Percentiles rank a stretch among this genome's conserved stretches.
phyloP scores from a whole-genome alignment of 176 grass and related monocot genomes.

The maize (Zea mays) region Zm-B73-REFERENCE-NAM-5.0 NC_050097.1:215637001-215637500 shows the following conservation, averaged over 20 bases:
- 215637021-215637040: background rate
- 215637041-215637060: background rate
- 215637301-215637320: background rate
- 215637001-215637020: background rate
- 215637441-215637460: background rate
- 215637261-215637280: background rate
- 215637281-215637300: background rate
- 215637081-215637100: background rate
- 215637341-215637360: background rate
- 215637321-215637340: background rate
- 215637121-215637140: background rate
- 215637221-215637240: background rate
- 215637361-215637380: background rate
- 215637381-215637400: background rate
- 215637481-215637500: background rate
- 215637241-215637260: background rate
- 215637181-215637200: background rate
- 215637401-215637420: background rate
- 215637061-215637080: background rate
- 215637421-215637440: slow-evolving; percentile 11
- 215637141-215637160: background rate
- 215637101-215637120: background rate
- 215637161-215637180: background rate
- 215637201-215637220: background rate
- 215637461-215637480: background rate